Evolutionary conservation across 2,329 filamentous ascomycete species (phyloP).

Genomic region (Beauveria sp.): DNA sequence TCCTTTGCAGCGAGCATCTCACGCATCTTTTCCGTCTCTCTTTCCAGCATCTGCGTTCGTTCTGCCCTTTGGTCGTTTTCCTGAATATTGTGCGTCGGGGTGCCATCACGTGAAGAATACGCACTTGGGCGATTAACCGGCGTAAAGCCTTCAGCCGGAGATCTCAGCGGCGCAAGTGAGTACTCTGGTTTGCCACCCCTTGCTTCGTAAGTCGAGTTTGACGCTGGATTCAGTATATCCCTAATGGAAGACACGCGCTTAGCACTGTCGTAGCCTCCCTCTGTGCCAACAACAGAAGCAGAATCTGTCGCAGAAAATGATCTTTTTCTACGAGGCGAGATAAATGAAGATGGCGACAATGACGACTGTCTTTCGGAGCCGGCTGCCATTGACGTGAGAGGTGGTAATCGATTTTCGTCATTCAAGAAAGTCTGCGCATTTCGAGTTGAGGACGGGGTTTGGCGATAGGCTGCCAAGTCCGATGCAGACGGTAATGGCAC

Average conservation of each 20-base stretch:
- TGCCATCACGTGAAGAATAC: conserved; percentile 24
- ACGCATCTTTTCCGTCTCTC: conserved; percentile 70
- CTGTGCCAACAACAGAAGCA: conserved; percentile 31
- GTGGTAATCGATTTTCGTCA: conserved; percentile 52
- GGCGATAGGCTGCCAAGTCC: conserved; percentile 46
- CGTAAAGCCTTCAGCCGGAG: conserved; percentile 33
- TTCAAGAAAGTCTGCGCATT: conserved; percentile 34
- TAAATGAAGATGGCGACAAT: conserved; percentile 52
- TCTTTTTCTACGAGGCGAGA: conserved; percentile 55
- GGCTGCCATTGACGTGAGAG: conserved; percentile 39
- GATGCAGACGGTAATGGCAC: conserved; percentile 30
- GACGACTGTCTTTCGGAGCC: conserved; percentile 46
- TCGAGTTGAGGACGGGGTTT: conserved; percentile 32
- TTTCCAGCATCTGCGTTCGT: conserved; percentile 56
- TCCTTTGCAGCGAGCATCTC: conserved; percentile 66
- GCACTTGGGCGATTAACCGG: conserved; percentile 34
- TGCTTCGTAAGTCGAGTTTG: conserved; percentile 16
- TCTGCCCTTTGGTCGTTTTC: conserved; percentile 49
- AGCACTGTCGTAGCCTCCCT: conserved; percentile 38
- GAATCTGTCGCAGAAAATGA: conserved; percentile 57
- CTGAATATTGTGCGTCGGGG: conserved; percentile 29
- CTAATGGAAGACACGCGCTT: conserved; percentile 68
- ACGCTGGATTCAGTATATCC: conserved; percentile 60
- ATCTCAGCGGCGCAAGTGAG: conserved; percentile 33
- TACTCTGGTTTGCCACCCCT: conserved; percentile 31